These are phyloP conservation scores for Seiridium cupressi DNA, from an alignment of 2,329 filamentous ascomycete genomes.

Conservation along the genomic window DNA sequence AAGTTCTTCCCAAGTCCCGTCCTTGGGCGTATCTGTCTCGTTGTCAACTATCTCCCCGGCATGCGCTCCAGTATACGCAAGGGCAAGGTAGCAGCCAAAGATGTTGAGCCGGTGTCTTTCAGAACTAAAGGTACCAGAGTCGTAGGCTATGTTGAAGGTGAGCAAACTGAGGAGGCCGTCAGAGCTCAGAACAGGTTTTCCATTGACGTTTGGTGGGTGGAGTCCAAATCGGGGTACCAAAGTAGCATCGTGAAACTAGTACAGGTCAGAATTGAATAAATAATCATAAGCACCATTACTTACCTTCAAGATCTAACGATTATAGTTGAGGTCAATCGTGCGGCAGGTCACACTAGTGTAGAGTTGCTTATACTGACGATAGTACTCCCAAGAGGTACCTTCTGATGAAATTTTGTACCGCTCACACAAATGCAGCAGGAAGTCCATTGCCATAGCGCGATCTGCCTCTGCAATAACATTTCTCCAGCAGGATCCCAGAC, in stretches of 20 bases:
- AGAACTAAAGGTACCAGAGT: not conserved
- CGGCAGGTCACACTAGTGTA: no score
- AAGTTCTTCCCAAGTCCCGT: not conserved
- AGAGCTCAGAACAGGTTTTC: conserved; percentile 21
- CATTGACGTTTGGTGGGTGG: conserved; percentile 17
- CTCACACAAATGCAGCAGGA: no score
- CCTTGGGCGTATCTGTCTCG: not conserved
- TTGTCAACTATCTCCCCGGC: not conserved
- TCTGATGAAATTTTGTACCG: no score
- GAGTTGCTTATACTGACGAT: no score
- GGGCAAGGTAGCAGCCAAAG: not conserved
- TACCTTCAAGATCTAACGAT: no score
- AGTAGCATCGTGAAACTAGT: not conserved
- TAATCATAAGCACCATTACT: no score
- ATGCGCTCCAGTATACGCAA: not conserved
- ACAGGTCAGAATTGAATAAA: no score
- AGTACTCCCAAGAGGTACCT: no score
- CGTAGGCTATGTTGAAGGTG: conserved; percentile 20
- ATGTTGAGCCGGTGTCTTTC: not conserved
- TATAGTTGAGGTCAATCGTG: no score
- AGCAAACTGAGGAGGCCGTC: conserved; percentile 20
- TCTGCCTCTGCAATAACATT: no score
- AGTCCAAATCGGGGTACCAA: conserved; percentile 21
- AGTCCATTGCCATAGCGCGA: no score
- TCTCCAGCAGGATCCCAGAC: no score